Evolutionary conservation across 2,329 filamentous ascomycete genomes (phyloP), one percentile per base, ranked within the genome.

Genomic region (Talaromyces sp.): DNA sequence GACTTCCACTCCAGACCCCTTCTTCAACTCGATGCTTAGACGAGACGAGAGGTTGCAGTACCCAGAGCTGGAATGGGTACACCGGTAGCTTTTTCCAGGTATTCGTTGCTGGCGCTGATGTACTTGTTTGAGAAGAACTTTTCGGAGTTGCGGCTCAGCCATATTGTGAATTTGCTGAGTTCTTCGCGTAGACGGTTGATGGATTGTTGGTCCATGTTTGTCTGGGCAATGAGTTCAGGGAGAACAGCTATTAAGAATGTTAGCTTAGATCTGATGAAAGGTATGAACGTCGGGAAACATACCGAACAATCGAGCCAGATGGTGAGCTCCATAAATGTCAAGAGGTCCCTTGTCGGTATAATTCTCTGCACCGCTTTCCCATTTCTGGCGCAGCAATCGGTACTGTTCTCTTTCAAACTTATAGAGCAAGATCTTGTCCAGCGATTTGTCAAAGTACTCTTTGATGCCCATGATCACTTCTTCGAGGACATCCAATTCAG

Each of bases 131-230:
- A 74, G 67, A 99, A 96, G 79, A 95, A 97, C 27, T 86, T 86
- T 65, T 87, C 84, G 15, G 89, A 88, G 72, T 94, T 88, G 71
- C 89, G 91, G 66, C 89, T 86, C 64, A 99, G 83, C 92, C 93
- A 99, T 63, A 87, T 84, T 11, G 90, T 92, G 78, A 99, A 89
- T 78, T 93, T 94, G 70, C 87, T 85, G 17, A 99, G 85, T 76
- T 99, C 95, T 72, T 97, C 92, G 13, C 93, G 89, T 29, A 98
- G 86, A 56, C 93, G 90, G 68, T 89, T 91, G 49, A 97, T 92
- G 2, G 93, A 93, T 76, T 96, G 93, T 62, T 90, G 85, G 74
- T 98, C 95, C 93, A 99, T 97, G 79, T 98, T 98, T 61, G 95
- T 99, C 77, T 99, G 95, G 3, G 93, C 93, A 68, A 98, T 89